Percentiles rank a stretch among this genome's conserved stretches.
phyloP scores from a whole-genome alignment of 306 rosid genomes.

The Geum urbanum region DNA sequence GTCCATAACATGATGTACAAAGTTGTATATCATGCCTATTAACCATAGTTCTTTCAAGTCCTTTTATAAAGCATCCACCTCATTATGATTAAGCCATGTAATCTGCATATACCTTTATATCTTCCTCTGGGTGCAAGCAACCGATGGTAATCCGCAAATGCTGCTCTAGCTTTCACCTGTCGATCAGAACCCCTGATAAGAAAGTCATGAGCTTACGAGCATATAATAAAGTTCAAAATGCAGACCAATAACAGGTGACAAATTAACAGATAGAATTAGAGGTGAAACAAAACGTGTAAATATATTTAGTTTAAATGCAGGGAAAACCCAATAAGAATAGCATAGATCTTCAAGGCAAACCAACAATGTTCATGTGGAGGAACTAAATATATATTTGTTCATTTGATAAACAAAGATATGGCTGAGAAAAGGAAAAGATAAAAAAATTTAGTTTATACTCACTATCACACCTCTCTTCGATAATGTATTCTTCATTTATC shows the following conservation, averaged over 20 bases:
- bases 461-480: neutral
- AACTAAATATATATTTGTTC: neutral
- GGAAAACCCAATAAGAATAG: neutral
- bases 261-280: neutral
- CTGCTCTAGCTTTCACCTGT: conserved; percentile 58
- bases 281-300: neutral
- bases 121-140: conserved; percentile 56
- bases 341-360: neutral
- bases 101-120: conserved; percentile 51
- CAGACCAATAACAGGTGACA: neutral
- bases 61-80: neutral
- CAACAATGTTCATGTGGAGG: neutral
- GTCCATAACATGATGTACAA: neutral
- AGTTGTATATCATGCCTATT: neutral
- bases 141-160: conserved; percentile 64
- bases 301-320: neutral
- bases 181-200: conserved; percentile 10
- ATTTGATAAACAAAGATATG: neutral
- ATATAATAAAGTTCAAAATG: neutral
- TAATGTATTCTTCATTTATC: neutral
- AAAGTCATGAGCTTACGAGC: too few species aligned
- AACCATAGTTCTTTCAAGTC: neutral
- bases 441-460: neutral
- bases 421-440: neutral
- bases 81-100: neutral